These are phyloP conservation scores for Rhynchosporium secalis DNA, from an alignment of 2,329 filamentous ascomycete genomes.

Conservation along the genomic window DNA sequence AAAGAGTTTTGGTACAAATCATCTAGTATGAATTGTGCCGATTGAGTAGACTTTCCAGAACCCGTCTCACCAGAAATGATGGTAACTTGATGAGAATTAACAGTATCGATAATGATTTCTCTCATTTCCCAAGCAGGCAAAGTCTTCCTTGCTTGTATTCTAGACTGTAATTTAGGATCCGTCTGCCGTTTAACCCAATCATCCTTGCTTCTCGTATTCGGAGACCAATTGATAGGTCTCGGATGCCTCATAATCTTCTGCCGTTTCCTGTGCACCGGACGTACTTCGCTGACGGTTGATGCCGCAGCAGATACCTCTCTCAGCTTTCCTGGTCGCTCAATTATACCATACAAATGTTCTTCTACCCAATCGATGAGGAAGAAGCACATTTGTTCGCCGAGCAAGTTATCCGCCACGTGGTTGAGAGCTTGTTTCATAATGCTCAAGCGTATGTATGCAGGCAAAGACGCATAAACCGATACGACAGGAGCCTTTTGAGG, in stretches of 20 bases:
- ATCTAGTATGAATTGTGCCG: constrained; percentile 92
- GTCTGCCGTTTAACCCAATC: constrained; percentile 71
- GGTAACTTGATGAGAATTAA: constrained; percentile 79
- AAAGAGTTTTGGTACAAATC: constrained; percentile 77
- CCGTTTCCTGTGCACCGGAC: constrained; percentile 31
- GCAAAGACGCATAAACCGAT: constrained; percentile 68
- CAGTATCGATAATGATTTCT: constrained; percentile 73
- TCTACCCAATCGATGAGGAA: constrained; percentile 91
- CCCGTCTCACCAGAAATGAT: constrained; percentile 98
- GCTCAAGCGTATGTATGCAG: constrained; percentile 90
- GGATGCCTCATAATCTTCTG: constrained; percentile 48
- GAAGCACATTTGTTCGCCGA: constrained; percentile 89
- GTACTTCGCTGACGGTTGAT: constrained; percentile 59
- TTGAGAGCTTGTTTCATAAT: constrained; percentile 75
- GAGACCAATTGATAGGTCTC: constrained; percentile 63
- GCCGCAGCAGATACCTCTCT: constrained; percentile 81
- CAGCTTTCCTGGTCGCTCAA: constrained; percentile 80
- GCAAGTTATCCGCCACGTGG: constrained; percentile 67
- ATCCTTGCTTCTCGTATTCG: constrained; percentile 59
- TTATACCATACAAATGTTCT: constrained; percentile 75
- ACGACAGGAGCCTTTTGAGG: constrained; percentile 69
- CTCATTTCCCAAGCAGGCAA: constrained; percentile 87
- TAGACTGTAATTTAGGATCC: constrained; percentile 66
- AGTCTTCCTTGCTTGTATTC: constrained; percentile 69
- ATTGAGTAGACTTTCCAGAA: constrained; percentile 95